A percentile compares a stretch with the other conserved stretches of the same genome.
Conservation (phyloP, 1,284 basidiomycete species). For the Apiotrichum sp. region DNA sequence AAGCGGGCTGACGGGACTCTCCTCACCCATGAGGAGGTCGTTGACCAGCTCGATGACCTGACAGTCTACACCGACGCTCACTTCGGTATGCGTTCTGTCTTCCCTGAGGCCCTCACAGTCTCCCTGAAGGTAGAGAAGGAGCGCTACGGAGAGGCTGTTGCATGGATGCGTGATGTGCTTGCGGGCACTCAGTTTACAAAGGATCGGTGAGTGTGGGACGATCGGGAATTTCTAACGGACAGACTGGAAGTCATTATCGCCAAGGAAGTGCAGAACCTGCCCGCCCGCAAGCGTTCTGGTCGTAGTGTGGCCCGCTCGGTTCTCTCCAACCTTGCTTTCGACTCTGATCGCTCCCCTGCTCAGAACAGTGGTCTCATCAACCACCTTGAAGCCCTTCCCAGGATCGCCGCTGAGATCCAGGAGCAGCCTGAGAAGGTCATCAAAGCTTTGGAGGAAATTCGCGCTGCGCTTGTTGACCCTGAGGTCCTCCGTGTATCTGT, state of each 20-base stretch:
- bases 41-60: slow-evolving; percentile 76
- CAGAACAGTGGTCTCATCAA: slow-evolving; percentile 65
- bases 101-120: slow-evolving; percentile 70
- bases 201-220: slow-evolving; percentile 53
- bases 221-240: background rate
- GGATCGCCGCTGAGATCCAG: slow-evolving; percentile 65
- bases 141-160: slow-evolving; percentile 73
- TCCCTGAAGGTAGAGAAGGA: slow-evolving; percentile 75
- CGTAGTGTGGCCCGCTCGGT: slow-evolving; percentile 70
- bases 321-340: slow-evolving; percentile 62
- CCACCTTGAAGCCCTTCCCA: slow-evolving; percentile 73
- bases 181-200: slow-evolving; percentile 73
- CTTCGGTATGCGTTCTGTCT: slow-evolving; percentile 63
- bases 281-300: slow-evolving; percentile 87
- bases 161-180: slow-evolving; percentile 86
- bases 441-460: slow-evolving; percentile 65
- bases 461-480: slow-evolving; percentile 63
- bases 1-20: slow-evolving; percentile 62
- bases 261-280: slow-evolving; percentile 87
- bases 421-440: slow-evolving; percentile 67
- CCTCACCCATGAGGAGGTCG: slow-evolving; percentile 80
- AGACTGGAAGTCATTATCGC: slow-evolving; percentile 71
- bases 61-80: slow-evolving; percentile 79
- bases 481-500: slow-evolving; percentile 79
- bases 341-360: slow-evolving; percentile 63